These are phyloP conservation scores for Silene coronaria DNA, from an alignment of 179 eudicot species.

Conservation along the genomic window DNA sequence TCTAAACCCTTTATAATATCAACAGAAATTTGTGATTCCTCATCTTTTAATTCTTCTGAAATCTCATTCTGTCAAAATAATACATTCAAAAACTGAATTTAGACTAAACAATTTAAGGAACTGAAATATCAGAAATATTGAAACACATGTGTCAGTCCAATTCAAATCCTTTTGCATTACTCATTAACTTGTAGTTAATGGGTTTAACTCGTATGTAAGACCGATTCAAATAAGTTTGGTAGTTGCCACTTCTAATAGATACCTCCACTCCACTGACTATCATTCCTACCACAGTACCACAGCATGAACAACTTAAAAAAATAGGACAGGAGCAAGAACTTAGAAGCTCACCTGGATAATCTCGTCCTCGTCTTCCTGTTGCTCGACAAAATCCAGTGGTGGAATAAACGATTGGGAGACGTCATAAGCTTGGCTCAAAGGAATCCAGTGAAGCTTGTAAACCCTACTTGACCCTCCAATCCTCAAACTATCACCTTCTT, in stretches of 20 bases:
- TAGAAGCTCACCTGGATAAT: slow-evolving; percentile 22
- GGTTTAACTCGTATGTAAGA: too few relatives aligned
- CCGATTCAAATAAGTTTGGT: too few relatives aligned
- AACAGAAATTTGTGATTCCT: slow-evolving; percentile 12
- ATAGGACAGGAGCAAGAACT: neutral
- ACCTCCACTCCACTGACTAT: too few relatives aligned
- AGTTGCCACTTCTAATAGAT: too few relatives aligned
- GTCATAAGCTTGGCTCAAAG: slow-evolving; percentile 55
- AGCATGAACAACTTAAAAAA: neutral
- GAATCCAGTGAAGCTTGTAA: slow-evolving; percentile 79
- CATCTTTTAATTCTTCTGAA: slow-evolving; percentile 12
- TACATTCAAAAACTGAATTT: neutral
- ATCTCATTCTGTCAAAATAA: slow-evolving; percentile 25
- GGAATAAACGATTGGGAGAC: slow-evolving; percentile 56
- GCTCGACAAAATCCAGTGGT: slow-evolving; percentile 33
- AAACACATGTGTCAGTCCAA: too few relatives aligned
- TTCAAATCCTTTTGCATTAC: too few relatives aligned
- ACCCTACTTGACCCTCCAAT: slow-evolving; percentile 79
- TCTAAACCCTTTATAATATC: slow-evolving; percentile 18
- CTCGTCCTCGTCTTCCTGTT: slow-evolving; percentile 36
- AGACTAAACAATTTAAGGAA: neutral
- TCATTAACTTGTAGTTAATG: too few relatives aligned
- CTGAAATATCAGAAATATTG: neutral
- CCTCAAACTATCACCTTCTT: slow-evolving; percentile 59
- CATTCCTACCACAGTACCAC: too few relatives aligned